Base-by-base conservation (phyloP, 257 asterid species). In the Paraleonurus japonicus region DNA sequence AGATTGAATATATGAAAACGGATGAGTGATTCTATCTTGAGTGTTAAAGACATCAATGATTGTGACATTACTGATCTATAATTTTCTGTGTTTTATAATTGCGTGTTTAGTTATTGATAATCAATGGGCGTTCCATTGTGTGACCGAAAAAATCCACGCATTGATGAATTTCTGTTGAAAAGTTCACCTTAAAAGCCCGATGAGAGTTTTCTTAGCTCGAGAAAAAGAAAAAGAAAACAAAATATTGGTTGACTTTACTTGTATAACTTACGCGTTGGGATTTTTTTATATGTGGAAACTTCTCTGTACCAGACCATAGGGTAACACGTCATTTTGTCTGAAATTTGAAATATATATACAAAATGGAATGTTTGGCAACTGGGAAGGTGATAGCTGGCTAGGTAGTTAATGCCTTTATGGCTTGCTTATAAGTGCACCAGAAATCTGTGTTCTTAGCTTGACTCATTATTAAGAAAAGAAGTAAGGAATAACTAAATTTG, bases 391-490 rank as follows among this genome's bases (percentile, higher is more conserved):
- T 77, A 45, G 33, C n/a, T 30, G 4, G 5, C 48, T 54, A 63
- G 28, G 61, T 62, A 45, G 41, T 41, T 65, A 51, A 33, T 58
- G 73, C 17, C 58, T 32, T 27, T 23, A 33, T 65, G 53, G 47
- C 69, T 70, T 70, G 45, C 57, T 76, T 72, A 59, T 50, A 32
- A 24, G 55, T 55, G 70, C 17, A 45, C 22, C 67, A 32, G 33
- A 50, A 17, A 20, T 66, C 19, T 16, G 7, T 50, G 57, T 27
- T 67, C 61, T 32, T 30, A 39, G 43, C 37, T 67, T 72, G 67
- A 50, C 54, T 41, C 24, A 23, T 28, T 68, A 23, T 28, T 68
- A 67, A 61, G 53, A 43, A 20, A 59, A 17, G 10, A 48, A 51
- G 55, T 58, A 43, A 47, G n/a, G 9, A 16, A 11, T 55, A 20